Conservation (phyloP, 2,329 filamentous ascomycete species). For the Epichloe elymi region DNA sequence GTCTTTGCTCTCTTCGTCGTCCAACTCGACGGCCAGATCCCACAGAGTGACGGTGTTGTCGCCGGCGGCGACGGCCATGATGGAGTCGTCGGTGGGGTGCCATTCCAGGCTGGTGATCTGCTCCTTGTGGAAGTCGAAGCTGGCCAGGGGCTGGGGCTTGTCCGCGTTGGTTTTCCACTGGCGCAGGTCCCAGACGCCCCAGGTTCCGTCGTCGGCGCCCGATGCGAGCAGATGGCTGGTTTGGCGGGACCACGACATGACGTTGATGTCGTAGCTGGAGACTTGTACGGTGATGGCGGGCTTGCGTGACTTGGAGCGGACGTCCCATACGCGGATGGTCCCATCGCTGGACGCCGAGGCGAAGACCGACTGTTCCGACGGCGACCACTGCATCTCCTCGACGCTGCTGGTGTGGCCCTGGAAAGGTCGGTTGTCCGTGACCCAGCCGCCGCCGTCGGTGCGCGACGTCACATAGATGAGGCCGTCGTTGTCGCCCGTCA, state of each 20-base stretch:
- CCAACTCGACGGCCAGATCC: constrained; percentile 92
- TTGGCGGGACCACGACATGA: constrained; percentile 86
- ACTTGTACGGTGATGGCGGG: constrained; percentile 80
- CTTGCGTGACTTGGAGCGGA: constrained; percentile 77
- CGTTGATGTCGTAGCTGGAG: constrained; percentile 80
- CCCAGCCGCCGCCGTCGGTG: constrained; percentile 78
- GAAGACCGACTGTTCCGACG: constrained; percentile 84
- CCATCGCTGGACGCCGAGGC: constrained; percentile 89
- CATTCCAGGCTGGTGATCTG: constrained; percentile 94
- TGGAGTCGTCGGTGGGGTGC: constrained; percentile 95
- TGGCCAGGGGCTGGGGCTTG: constrained; percentile 71
- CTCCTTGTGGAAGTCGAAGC: constrained; percentile 90
- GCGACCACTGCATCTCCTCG: constrained; percentile 95
- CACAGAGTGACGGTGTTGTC: constrained; percentile 92
- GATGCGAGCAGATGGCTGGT: constrained; percentile 84
- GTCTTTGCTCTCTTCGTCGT: constrained; percentile 91
- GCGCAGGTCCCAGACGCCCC: constrained; percentile 91
- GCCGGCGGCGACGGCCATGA: constrained; percentile 79
- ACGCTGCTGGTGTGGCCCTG: constrained; percentile 73
- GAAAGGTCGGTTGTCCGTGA: constrained; percentile 74
- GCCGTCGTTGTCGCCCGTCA: constrained; percentile 86
- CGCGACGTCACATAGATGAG: constrained; percentile 79
- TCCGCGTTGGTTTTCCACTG: constrained; percentile 65
- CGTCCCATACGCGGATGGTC: constrained; percentile 91
- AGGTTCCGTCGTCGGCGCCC: constrained; percentile 84